Conservation (phyloP, 2,329 filamentous ascomycete species). For the Dothideomycetes sp. region DNA sequence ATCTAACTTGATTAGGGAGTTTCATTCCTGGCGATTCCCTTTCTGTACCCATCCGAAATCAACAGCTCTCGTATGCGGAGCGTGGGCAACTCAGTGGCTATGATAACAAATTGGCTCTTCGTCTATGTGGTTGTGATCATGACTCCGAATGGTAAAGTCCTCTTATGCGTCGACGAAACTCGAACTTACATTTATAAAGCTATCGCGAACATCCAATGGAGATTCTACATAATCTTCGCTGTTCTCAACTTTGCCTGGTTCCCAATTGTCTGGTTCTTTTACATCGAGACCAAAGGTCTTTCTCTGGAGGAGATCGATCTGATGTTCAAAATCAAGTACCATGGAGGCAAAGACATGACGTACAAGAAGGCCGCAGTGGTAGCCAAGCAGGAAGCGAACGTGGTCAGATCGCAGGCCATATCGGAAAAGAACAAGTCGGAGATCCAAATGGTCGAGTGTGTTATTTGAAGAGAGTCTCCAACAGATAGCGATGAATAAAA, state of each 20-base stretch:
- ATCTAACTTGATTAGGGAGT: constrained; percentile 4
- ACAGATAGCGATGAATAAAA: no score
- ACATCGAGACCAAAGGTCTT: constrained; percentile 25
- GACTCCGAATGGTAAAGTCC: constrained; percentile 11
- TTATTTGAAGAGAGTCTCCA: no score
- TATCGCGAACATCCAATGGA: constrained; percentile 47
- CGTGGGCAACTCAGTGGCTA: constrained; percentile 10
- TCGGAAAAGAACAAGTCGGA: no score
- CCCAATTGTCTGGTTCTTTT: constrained; percentile 34
- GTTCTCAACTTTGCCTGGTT: constrained; percentile 34
- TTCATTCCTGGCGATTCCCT: constrained; percentile 10
- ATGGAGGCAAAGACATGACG: neutral
- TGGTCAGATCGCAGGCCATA: no score
- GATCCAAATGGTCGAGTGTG: no score
- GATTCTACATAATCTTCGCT: constrained; percentile 41
- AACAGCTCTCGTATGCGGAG: constrained; percentile 10
- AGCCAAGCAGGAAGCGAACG: neutral
- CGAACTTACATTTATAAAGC: neutral
- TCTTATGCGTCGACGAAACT: no score
- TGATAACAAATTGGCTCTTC: constrained; percentile 11
- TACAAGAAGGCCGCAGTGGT: neutral
- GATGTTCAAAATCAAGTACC: constrained; percentile 4
- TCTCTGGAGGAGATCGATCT: constrained; percentile 2
- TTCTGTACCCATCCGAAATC: constrained; percentile 12
- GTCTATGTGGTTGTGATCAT: constrained; percentile 11